These are phyloP conservation scores for Dioscorea dumetorum DNA, from an alignment of 106 monocot genomes.

Conservation along the genomic window DNA sequence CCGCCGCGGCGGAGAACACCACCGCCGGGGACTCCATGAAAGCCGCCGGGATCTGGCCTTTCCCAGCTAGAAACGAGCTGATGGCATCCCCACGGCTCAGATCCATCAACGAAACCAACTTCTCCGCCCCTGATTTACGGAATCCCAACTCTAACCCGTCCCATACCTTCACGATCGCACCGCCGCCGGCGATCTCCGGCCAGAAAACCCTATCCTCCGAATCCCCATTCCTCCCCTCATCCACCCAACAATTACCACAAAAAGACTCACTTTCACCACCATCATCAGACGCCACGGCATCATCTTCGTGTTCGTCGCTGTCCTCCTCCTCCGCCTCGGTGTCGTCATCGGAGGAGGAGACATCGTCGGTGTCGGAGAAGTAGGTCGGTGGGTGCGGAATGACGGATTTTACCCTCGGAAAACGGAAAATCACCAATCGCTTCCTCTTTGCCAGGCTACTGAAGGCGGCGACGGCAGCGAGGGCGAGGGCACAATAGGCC, in stretches of 20 bases:
- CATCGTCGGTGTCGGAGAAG: background rate
- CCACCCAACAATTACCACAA: background rate
- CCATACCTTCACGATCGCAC: constrained; percentile 4
- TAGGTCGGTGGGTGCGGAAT: background rate
- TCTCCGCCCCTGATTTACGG: background rate
- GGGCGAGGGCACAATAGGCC: background rate
- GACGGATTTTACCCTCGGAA: background rate
- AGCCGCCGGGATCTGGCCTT: background rate
- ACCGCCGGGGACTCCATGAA: background rate
- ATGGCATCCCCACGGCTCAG: background rate
- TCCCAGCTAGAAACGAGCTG: background rate
- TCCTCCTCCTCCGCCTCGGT: background rate
- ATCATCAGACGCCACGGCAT: background rate
- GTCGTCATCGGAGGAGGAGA: constrained; percentile 5
- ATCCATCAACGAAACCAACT: background rate
- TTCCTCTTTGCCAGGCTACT: background rate
- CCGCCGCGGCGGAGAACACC: background rate
- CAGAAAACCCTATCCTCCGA: background rate
- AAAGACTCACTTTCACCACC: too few species aligned
- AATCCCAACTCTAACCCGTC: background rate
- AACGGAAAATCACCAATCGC: background rate
- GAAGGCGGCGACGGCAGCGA: constrained; percentile 4
- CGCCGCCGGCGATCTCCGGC: constrained; percentile 2
- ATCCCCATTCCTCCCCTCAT: background rate
- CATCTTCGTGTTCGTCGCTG: background rate